Percentiles rank a stretch among this genome's conserved stretches.
Evolutionary conservation across 768 basidiomycete genomes (phyloP).

Genomic region (Paxillus ammoniavirescens): DNA sequence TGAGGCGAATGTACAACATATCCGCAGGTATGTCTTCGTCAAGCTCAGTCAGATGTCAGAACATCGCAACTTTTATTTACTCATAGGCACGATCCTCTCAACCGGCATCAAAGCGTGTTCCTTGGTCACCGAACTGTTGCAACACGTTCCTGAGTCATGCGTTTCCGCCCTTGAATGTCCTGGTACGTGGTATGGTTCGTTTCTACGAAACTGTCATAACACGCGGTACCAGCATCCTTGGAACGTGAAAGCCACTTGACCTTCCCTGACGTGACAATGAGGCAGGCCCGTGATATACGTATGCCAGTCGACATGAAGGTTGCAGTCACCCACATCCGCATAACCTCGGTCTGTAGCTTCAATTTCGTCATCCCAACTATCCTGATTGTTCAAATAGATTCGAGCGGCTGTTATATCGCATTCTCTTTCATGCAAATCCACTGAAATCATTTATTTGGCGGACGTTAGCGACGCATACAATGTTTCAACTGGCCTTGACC

Average conservation of each 20-base stretch:
- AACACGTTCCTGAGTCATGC: conserved; percentile 49
- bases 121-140: conserved; percentile 59
- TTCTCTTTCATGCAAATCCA: conserved; percentile 67
- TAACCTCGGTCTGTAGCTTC: conserved; percentile 62
- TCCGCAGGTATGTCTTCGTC: conserved; percentile 40
- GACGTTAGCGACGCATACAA: conserved; percentile 90
- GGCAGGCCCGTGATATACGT: conserved; percentile 60
- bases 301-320: conserved; percentile 72
- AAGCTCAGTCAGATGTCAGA: background rate
- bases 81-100: conserved; percentile 50
- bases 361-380: background rate
- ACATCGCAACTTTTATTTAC: background rate
- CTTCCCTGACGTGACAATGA: conserved; percentile 68
- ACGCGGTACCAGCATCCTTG: conserved; percentile 45
- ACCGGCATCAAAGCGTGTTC: conserved; percentile 57
- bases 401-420: conserved; percentile 74
- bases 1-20: conserved; percentile 75
- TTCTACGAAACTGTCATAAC: conserved; percentile 4
- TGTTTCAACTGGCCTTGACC: conserved; percentile 72
- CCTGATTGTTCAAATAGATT: conserved; percentile 38
- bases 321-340: conserved; percentile 66
- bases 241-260: conserved; percentile 56
- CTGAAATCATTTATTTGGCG: conserved; percentile 74
- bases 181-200: conserved; percentile 37
- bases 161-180: conserved; percentile 51